Evolutionary conservation across 495 filamentous ascomycete species (phyloP), one percentile per base, ranked within the genome.

Genomic region (Corynascus novoguineensis): DNA sequence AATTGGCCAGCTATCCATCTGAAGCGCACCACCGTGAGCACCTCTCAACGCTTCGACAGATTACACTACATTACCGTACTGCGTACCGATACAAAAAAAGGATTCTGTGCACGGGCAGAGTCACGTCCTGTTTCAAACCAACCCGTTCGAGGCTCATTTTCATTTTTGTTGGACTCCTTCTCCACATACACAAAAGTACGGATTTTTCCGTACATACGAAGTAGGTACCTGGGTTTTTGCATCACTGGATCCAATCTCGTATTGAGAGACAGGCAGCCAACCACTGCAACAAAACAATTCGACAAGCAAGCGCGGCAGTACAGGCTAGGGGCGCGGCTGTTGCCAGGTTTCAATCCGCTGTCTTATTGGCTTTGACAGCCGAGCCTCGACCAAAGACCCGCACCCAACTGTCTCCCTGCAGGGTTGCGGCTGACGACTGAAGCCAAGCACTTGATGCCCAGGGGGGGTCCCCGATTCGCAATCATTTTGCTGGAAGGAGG

Each of bases 401-500:
- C n/a, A n/a, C n/a, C n/a, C n/a, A n/a, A n/a, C n/a, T n/a, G n/a
- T n/a, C 44, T 3, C 22, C 12, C 44, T 27, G 44, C 24, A 50
- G 22, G 34, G 50, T 53, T 53, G 50, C 37, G 50, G 50, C 50
- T 50, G 47, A 50, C 49, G 49, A n/a, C n/a, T n/a, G n/a, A 52
- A 28, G 49, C 49, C 49, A 52, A 52, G 49, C 31, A 34, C 49
- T n/a, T 51, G 32, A 32, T 27, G 19, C 49, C 56, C 49, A 37
- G 49, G 50, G 24, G 14, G 35, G 21, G 15, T 15, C 42, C 29
- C 56, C 53, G 50, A 55, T 58, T 56, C 50, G 46, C 46, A 55
- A 37, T 53, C 17, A 31, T 42, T 53, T 35, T 24, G 35, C 29
- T 54, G 42, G 51, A 59, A 61, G 60, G 60, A 61, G 60, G 60